Base-by-base conservation (phyloP, 225 moss, liverwort and hornwort species). In the Bryoerythrophyllum caledonicum region DNA sequence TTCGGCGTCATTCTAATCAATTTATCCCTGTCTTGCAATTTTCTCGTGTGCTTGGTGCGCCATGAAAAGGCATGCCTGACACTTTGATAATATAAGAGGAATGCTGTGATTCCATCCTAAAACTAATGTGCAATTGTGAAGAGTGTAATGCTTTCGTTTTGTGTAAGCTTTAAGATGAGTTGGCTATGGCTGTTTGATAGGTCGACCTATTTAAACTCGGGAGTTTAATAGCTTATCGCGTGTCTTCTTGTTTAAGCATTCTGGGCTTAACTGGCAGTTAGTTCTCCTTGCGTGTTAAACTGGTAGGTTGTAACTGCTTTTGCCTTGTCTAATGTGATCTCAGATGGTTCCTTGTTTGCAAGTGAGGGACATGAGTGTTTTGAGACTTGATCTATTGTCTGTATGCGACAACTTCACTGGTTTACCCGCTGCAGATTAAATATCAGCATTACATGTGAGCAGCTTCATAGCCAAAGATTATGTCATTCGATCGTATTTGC, bases 301-400 rank as follows among this genome's bases (percentile, higher is more conserved):
- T 73, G 74, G 80, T 77, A 71, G 76, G 75, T 78, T 83, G 78
- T 78, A 86, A 86, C 83, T 73, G 75, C 64, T 81, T 78, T 83
- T 27, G 28, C 73, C 54, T 78, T 72, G 78, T 65, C 80, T 63
- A 78, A 64, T 75, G 53, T 74, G 72, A 83, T 83, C 80, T 83
- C 74, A 74, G 44, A 77, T 20, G 53, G 56, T 68, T 83, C 24
- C 69, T 74, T 67, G 34, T 54, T 65, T 77, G 40, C 53, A 49
- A 83, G n/a, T 78, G 56, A 64, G 63, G 67, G 53, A 51, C 73
- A 66, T 52, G 54, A 73, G 67, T 72, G 23, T 63, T 73, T 43
- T 43, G 37, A 76, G 73, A 41, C 57, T 46, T 44, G 28, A 76
- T 38, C 51, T 67, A 52, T 19, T 73, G 64, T 60, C 11, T 59